Percentiles rank a stretch among this genome's conserved stretches.
Conservation (phyloP, 805 yeast species). For the Candida patagonica region DNA sequence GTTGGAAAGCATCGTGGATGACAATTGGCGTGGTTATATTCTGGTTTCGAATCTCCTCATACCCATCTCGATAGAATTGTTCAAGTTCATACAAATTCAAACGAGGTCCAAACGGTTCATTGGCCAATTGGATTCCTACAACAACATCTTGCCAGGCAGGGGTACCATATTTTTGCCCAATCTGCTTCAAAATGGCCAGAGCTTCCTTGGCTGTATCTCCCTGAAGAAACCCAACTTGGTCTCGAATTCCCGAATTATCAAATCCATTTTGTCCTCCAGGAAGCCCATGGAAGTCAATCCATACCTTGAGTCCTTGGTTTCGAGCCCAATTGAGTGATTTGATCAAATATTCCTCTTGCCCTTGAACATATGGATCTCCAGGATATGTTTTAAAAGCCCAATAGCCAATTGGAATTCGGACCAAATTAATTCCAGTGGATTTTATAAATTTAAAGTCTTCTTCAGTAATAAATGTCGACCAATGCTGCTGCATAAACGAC, state of each 20-base stretch:
- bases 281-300: slow-evolving; percentile 92
- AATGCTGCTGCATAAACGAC: slow-evolving; percentile 51
- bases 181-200: slow-evolving; percentile 41
- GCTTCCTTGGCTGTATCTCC: slow-evolving; percentile 45
- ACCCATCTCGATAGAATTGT: slow-evolving; percentile 54
- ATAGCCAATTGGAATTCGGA: slow-evolving; percentile 87
- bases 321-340: slow-evolving; percentile 70
- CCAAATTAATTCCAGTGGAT: slow-evolving; percentile 63
- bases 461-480: slow-evolving; percentile 72
- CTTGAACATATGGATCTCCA: slow-evolving; percentile 79
- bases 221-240: slow-evolving; percentile 42
- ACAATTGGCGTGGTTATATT: slow-evolving; percentile 46
- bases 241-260: slow-evolving; percentile 86
- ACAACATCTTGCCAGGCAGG: slow-evolving; percentile 58
- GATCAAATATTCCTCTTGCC: slow-evolving; percentile 66
- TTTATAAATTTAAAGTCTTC: slow-evolving; percentile 55
- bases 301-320: slow-evolving; percentile 53
- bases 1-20: slow-evolving; percentile 76
- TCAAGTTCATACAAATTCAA: slow-evolving; percentile 51
- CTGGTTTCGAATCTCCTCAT: slow-evolving; percentile 48
- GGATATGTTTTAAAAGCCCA: slow-evolving; percentile 70
- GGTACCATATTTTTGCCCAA: slow-evolving; percentile 57
- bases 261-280: slow-evolving; percentile 96
- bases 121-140: slow-evolving; percentile 72
- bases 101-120: slow-evolving; percentile 78